Percentiles rank a stretch among this genome's conserved stretches.
Conservation (phyloP, 495 filamentous ascomycete genomes). For the Penicillium atrosanguineum region DNA sequence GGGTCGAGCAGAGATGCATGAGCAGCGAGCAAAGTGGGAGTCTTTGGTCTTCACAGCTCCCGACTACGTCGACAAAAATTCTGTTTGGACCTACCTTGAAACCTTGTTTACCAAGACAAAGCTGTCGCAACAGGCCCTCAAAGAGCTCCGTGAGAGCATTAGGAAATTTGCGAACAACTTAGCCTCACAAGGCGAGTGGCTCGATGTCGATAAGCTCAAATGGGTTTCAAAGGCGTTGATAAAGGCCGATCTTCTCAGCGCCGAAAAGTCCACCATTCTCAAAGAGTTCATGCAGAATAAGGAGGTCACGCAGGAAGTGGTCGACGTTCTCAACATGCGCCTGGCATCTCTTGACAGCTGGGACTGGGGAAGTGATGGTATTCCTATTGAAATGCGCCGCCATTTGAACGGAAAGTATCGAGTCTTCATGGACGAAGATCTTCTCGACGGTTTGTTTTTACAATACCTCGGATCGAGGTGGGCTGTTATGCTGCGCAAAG, state of each 20-base stretch:
- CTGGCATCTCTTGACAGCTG: conserved; percentile 56
- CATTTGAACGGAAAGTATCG: conserved; percentile 61
- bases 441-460: conserved; percentile 62
- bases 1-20: conserved; percentile 48
- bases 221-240: conserved; percentile 56
- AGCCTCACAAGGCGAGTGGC: conserved; percentile 27
- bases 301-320: conserved; percentile 56
- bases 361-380: conserved; percentile 54
- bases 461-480: conserved; percentile 63
- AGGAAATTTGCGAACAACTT: conserved; percentile 44
- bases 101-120: conserved; percentile 46
- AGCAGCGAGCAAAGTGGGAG: conserved; percentile 56
- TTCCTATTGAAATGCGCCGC: conserved; percentile 58
- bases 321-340: conserved; percentile 68
- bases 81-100: conserved; percentile 51
- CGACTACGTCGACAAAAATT: conserved; percentile 40
- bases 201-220: conserved; percentile 37
- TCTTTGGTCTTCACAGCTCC: conserved; percentile 51
- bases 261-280: conserved; percentile 56
- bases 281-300: conserved; percentile 59
- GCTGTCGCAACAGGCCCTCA: conserved; percentile 41
- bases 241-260: conserved; percentile 53
- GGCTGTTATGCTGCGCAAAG: conserved; percentile 53
- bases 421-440: conserved; percentile 65
- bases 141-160: conserved; percentile 42